Conservation (phyloP, 108 stramenopile genomes). For the Pseudonitzschia delicatissima region DNA sequence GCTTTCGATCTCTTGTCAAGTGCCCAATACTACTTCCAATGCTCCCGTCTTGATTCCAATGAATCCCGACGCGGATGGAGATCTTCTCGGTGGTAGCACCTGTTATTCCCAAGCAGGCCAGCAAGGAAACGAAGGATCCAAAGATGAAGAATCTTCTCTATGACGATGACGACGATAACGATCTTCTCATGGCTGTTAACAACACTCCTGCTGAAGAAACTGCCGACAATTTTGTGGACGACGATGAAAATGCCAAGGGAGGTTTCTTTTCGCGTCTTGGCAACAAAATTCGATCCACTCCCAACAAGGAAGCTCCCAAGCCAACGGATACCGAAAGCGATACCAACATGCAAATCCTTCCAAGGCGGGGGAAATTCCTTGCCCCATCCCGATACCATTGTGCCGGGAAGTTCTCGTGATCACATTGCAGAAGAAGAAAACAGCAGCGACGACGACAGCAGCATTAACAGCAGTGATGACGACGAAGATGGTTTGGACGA, state of each 20-base stretch:
- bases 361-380: background rate
- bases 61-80: no score
- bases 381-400: constrained; percentile 5
- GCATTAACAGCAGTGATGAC: background rate
- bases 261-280: background rate
- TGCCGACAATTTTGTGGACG: background rate
- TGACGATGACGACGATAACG: no score
- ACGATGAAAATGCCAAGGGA: background rate
- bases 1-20: no score
- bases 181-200: no score
- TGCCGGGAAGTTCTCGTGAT: background rate
- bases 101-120: no score
- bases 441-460: background rate
- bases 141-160: no score
- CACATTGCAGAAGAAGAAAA: background rate
- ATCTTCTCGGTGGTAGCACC: no score
- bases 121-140: no score
- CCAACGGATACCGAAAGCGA: background rate
- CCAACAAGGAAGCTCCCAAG: background rate
- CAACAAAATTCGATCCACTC: background rate
- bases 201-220: background rate
- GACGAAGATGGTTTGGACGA: constrained; percentile 1
- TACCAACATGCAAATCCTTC: background rate
- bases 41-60: no score
- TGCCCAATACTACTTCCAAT: no score